Percentiles rank a stretch among this genome's conserved stretches.
phyloP scores from a whole-genome alignment of 768 basidiomycete species.

The Termitomyces bulborhizus region DNA sequence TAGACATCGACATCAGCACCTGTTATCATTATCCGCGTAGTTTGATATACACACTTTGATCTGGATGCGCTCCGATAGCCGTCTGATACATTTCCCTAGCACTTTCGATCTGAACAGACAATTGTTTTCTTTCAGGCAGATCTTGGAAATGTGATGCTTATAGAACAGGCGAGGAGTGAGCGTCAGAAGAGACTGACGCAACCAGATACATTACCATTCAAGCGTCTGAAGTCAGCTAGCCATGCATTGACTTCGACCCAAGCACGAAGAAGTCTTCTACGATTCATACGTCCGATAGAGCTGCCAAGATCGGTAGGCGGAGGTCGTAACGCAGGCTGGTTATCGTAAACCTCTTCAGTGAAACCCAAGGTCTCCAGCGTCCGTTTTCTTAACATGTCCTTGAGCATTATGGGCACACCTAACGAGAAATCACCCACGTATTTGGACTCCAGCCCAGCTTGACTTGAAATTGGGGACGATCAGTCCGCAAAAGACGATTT shows the following conservation, averaged over 20 bases:
- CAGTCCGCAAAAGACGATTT: conserved; percentile 16
- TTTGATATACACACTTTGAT: conserved; percentile 51
- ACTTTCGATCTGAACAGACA: conserved; percentile 48
- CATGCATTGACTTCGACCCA: conserved; percentile 77
- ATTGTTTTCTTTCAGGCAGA: conserved; percentile 25
- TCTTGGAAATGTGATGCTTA: conserved; percentile 45
- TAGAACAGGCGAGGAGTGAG: conserved; percentile 4
- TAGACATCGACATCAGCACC: conserved; percentile 10
- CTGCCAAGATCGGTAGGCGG: conserved; percentile 46
- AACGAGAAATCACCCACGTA: conserved; percentile 28
- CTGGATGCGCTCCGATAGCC: conserved; percentile 70
- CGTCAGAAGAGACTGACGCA: neutral
- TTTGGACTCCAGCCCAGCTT: conserved; percentile 10
- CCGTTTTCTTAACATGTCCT: conserved; percentile 27
- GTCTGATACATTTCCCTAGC: conserved; percentile 68
- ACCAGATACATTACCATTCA: conserved; percentile 29
- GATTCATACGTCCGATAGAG: conserved; percentile 41
- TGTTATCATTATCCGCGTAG: neutral
- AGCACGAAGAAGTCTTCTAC: conserved; percentile 63
- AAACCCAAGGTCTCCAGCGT: conserved; percentile 42
- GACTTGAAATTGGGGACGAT: conserved; percentile 4
- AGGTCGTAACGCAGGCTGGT: conserved; percentile 43
- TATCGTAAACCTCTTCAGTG: conserved; percentile 26
- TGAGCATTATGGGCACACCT: conserved; percentile 35
- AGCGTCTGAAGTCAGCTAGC: conserved; percentile 50